phyloP scores from a whole-genome alignment of 2,329 filamentous ascomycete species.

The Xylaria sp. region DNA sequence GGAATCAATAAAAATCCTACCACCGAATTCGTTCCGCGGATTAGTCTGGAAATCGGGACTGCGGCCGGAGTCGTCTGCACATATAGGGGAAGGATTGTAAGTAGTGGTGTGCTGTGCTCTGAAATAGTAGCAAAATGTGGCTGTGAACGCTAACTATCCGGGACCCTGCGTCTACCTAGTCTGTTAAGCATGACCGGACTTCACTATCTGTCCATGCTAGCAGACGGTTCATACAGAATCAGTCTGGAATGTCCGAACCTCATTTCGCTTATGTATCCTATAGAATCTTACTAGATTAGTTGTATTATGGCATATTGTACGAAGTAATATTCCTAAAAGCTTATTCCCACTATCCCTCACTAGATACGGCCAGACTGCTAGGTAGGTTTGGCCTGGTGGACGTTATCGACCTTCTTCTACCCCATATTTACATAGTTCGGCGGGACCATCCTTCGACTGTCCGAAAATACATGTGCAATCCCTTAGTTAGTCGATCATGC shows the following conservation, averaged over 20 bases:
- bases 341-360: background rate
- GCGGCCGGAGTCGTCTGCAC: background rate
- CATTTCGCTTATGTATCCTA: too few relatives aligned
- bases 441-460: background rate
- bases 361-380: background rate
- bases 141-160: conserved; percentile 6
- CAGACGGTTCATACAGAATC: too few relatives aligned
- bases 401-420: too few relatives aligned
- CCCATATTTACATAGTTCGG: background rate
- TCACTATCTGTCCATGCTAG: too few relatives aligned
- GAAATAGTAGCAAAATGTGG: conserved; percentile 26
- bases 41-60: background rate
- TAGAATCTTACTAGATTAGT: too few relatives aligned
- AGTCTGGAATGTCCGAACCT: too few relatives aligned
- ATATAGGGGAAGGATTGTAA: background rate
- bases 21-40: background rate
- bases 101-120: background rate
- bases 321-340: too few relatives aligned
- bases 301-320: too few relatives aligned
- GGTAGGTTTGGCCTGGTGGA: background rate
- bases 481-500: background rate
- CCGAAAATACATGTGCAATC: too few relatives aligned
- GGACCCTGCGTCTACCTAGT: background rate
- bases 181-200: too few relatives aligned
- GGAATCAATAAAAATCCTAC: too few relatives aligned